Evolutionary conservation across 768 basidiomycete species (phyloP).

Genomic region (Ramaria sp.): DNA sequence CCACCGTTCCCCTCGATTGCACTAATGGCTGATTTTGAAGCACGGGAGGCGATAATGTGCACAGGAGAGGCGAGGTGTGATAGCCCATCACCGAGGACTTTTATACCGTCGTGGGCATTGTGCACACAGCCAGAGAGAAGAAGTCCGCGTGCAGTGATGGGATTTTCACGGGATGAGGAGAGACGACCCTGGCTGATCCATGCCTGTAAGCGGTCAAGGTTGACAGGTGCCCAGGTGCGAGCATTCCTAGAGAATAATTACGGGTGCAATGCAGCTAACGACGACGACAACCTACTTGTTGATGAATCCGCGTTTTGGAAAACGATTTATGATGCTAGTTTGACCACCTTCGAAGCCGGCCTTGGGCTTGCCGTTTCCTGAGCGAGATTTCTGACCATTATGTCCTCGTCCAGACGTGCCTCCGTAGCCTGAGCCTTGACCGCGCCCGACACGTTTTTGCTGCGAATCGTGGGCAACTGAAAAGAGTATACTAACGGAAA

Average conservation of each 20-base stretch:
- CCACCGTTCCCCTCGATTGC: conserved; percentile 80
- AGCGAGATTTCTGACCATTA: conserved; percentile 92
- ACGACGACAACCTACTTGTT: conserved; percentile 60
- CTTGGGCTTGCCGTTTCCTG: conserved; percentile 74
- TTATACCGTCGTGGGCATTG: conserved; percentile 82
- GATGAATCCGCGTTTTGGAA: conserved; percentile 91
- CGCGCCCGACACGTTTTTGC: conserved; percentile 94
- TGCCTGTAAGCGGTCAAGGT: conserved; percentile 78
- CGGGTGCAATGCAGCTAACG: background rate
- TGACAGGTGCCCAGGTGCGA: conserved; percentile 72
- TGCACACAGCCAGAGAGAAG: conserved; percentile 84
- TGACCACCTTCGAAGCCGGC: conserved; percentile 94
- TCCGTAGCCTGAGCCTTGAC: conserved; percentile 85
- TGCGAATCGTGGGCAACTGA: conserved; percentile 21
- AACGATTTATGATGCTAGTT: conserved; percentile 80
- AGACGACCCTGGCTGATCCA: conserved; percentile 86
- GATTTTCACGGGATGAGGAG: conserved; percentile 61
- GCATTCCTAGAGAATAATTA: conserved; percentile 39
- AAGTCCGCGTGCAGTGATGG: conserved; percentile 82
- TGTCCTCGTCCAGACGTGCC: conserved; percentile 89
- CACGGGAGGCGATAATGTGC: conserved; percentile 74
- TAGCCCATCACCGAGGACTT: conserved; percentile 74
- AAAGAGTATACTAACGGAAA: conserved; percentile 4
- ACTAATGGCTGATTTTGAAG: conserved; percentile 75
- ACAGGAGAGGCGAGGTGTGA: conserved; percentile 59